A percentile compares a stretch with the other conserved stretches of the same genome.
phyloP scores from a whole-genome alignment of 176 grass and related monocot species.

The Cocos nucifera region DNA sequence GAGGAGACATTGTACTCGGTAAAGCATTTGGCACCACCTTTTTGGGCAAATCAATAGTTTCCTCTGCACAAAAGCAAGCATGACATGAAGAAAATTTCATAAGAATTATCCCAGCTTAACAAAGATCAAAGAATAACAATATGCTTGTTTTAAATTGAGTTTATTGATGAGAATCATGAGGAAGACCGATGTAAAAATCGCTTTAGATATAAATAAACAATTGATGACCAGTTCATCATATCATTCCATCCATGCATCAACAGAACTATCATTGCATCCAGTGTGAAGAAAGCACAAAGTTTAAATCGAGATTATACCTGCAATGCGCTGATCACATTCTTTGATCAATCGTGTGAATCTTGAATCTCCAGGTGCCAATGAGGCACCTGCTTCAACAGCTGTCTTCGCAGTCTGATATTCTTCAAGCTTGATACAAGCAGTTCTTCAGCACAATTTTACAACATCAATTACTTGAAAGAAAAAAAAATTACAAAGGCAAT shows the following conservation, averaged over 20 bases:
- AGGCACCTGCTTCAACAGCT: slow-evolving; percentile 35
- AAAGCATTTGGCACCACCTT: background rate
- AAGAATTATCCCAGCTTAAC: background rate
- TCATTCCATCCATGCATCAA: too few species aligned
- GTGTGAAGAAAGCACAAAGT: too few species aligned
- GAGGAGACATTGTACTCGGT: background rate
- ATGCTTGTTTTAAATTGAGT: too few species aligned
- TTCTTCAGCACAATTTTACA: slow-evolving; percentile 12
- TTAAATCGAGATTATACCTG: slow-evolving; percentile 13
- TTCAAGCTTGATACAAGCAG: slow-evolving; percentile 46
- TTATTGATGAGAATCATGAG: too few species aligned
- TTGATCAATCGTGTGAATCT: slow-evolving; percentile 38
- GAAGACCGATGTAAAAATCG: too few species aligned
- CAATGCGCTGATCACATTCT: slow-evolving; percentile 39
- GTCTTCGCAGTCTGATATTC: slow-evolving; percentile 43
- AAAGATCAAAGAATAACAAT: too few species aligned
- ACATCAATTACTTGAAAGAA: background rate
- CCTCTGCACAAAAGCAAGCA: slow-evolving; percentile 19
- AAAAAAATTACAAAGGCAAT: background rate
- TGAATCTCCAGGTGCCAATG: slow-evolving; percentile 34
- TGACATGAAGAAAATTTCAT: background rate
- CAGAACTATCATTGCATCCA: too few species aligned
- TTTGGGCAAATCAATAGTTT: slow-evolving; percentile 18
- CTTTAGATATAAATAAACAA: too few species aligned
- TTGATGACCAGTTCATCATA: too few species aligned